Conservation (phyloP, 805 yeast genomes). For the Wickerhamiella lipophila region DNA sequence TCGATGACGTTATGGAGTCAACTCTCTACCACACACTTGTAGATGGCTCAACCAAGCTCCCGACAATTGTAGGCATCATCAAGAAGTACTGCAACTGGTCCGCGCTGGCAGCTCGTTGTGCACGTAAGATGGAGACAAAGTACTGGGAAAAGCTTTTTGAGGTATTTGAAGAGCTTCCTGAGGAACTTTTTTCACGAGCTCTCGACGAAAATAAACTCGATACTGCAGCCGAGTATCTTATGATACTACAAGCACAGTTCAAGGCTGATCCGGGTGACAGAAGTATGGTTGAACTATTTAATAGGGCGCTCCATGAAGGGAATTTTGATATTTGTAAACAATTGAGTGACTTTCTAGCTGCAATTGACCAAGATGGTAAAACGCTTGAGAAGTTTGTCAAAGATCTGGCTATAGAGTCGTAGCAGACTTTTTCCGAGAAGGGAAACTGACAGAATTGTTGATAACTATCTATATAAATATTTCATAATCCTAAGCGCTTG, state of each 20-base stretch:
- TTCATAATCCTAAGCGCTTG: too few species aligned
- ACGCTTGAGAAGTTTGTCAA: slow-evolving; percentile 2
- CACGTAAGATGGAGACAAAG: slow-evolving; percentile 45
- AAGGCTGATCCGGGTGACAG: slow-evolving; percentile 17
- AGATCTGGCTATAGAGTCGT: slow-evolving; percentile 9
- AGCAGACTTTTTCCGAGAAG: not conserved
- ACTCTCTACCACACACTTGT: slow-evolving; percentile 29
- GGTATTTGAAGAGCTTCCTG: slow-evolving; percentile 27
- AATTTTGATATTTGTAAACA: slow-evolving; percentile 30
- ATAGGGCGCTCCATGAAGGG: slow-evolving; percentile 26
- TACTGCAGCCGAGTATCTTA: slow-evolving; percentile 32
- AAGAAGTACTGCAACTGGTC: slow-evolving; percentile 28
- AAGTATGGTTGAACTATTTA: slow-evolving; percentile 25
- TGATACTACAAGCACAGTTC: slow-evolving; percentile 29
- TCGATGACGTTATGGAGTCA: slow-evolving; percentile 33
- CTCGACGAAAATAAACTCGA: slow-evolving; percentile 26
- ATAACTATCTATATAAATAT: too few species aligned
- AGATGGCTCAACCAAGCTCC: slow-evolving; percentile 14
- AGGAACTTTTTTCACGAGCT: slow-evolving; percentile 28
- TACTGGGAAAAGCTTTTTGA: slow-evolving; percentile 38
- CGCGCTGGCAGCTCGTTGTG: slow-evolving; percentile 35
- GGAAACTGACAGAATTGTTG: too few species aligned
- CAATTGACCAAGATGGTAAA: slow-evolving; percentile 1
- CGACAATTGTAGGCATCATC: slow-evolving; percentile 23
- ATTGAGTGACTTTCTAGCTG: slow-evolving; percentile 28